These are phyloP conservation scores for Dactylonectria estremocensis DNA, from an alignment of 2,329 filamentous ascomycete species.

Conservation along the genomic window DNA sequence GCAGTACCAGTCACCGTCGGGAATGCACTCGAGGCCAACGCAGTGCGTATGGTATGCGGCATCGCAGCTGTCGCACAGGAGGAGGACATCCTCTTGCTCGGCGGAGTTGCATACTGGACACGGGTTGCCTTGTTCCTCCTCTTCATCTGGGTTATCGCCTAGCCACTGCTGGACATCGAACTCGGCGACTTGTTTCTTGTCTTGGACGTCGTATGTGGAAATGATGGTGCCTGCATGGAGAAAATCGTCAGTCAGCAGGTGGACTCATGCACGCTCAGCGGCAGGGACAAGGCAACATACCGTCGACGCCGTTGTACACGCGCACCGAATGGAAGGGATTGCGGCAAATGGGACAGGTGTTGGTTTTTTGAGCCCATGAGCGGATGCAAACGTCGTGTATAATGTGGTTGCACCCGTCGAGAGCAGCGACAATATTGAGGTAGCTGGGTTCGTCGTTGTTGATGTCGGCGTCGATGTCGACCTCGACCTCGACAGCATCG, in stretches of 20 bases:
- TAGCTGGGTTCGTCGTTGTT: slow-evolving; percentile 49
- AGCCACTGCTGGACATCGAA: slow-evolving; percentile 84
- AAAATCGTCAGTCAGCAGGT: slow-evolving; percentile 37
- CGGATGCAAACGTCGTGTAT: slow-evolving; percentile 94
- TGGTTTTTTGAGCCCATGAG: slow-evolving; percentile 96
- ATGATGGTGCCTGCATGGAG: slow-evolving; percentile 65
- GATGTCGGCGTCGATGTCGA: not conserved
- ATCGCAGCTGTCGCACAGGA: slow-evolving; percentile 94
- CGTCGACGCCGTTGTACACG: slow-evolving; percentile 84
- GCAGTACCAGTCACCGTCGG: slow-evolving; percentile 90
- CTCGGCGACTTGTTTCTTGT: slow-evolving; percentile 91
- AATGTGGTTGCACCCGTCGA: slow-evolving; percentile 88
- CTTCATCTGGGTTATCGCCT: slow-evolving; percentile 80
- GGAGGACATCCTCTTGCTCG: slow-evolving; percentile 86
- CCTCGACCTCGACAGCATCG: slow-evolving; percentile 39
- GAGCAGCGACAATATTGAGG: slow-evolving; percentile 68
- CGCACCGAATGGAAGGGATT: slow-evolving; percentile 92
- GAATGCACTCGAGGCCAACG: slow-evolving; percentile 84
- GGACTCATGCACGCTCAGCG: slow-evolving; percentile 29
- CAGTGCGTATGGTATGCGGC: slow-evolving; percentile 93
- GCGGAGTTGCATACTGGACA: slow-evolving; percentile 88
- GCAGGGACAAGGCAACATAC: slow-evolving; percentile 66
- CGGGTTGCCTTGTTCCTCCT: slow-evolving; percentile 77
- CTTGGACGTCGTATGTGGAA: slow-evolving; percentile 77
- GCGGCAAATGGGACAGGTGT: slow-evolving; percentile 97